Evolutionary conservation across 306 rosid species (phyloP).

Genomic region (Fragaria vesca): DNA sequence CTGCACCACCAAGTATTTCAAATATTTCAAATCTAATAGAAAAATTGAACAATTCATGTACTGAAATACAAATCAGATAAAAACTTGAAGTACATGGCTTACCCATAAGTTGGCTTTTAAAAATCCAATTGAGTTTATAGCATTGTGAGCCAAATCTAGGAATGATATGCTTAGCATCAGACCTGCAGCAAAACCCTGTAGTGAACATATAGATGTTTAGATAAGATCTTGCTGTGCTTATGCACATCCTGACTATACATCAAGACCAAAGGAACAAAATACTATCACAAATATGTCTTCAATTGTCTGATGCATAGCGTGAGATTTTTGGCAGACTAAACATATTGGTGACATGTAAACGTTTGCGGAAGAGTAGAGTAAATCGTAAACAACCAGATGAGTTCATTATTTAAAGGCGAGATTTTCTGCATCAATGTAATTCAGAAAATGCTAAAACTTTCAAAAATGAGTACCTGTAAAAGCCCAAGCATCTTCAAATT

Average conservation of each 20-base stretch:
- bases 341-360: constrained; percentile 3
- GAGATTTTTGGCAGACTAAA: neutral
- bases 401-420: neutral
- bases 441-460: neutral
- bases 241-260: neutral
- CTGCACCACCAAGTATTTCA: constrained; percentile 40
- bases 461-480: constrained; percentile 56
- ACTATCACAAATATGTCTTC: neutral
- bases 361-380: neutral
- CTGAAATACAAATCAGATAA: neutral
- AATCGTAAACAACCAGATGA: neutral
- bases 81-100: constrained; percentile 15
- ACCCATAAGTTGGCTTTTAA: constrained; percentile 95
- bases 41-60: constrained; percentile 11
- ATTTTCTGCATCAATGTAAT: neutral
- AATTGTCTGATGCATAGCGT: neutral
- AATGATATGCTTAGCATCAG: constrained; percentile 94
- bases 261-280: neutral
- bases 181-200: constrained; percentile 97
- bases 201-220: constrained; percentile 13
- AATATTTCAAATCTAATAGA: constrained; percentile 19
- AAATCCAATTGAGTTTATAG: constrained; percentile 91
- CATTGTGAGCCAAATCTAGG: constrained; percentile 97
- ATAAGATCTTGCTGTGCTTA: neutral
- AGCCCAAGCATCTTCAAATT: constrained; percentile 92